Percentiles rank a stretch among this genome's conserved stretches.
Conservation (phyloP, 179 eudicot genomes). For the Nepenthes alata region DNA sequence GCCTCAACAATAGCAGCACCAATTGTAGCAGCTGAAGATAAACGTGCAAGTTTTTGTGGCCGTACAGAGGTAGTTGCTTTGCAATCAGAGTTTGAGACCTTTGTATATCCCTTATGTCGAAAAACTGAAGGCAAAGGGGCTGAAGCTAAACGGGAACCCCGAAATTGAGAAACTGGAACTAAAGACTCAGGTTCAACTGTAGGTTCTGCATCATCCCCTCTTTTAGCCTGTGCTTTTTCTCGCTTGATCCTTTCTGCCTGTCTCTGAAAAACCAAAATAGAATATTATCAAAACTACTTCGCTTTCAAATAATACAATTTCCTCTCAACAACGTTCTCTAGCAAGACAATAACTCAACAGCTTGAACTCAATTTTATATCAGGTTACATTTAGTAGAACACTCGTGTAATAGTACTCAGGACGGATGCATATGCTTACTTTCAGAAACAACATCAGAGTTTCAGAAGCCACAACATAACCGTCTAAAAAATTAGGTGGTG, state of each 20-base stretch:
- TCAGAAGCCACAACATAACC: neutral
- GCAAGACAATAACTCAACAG: too few relatives aligned
- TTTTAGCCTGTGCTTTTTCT: slow-evolving; percentile 54
- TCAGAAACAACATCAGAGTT: neutral
- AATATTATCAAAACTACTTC: slow-evolving; percentile 2
- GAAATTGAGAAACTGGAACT: slow-evolving; percentile 75
- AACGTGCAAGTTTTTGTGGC: slow-evolving; percentile 50
- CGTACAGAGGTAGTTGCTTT: slow-evolving; percentile 10
- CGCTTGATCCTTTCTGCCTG: slow-evolving; percentile 72
- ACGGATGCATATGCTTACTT: neutral
- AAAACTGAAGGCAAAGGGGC: slow-evolving; percentile 74
- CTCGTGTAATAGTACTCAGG: too few relatives aligned
- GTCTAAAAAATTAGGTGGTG: too few relatives aligned
- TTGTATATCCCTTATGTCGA: slow-evolving; percentile 28
- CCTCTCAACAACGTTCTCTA: too few relatives aligned
- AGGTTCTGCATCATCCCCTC: slow-evolving; percentile 87
- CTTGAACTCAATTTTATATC: too few relatives aligned
- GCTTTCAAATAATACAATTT: neutral
- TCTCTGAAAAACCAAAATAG: slow-evolving; percentile 37
- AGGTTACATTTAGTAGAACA: too few relatives aligned
- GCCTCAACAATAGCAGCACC: slow-evolving; percentile 95
- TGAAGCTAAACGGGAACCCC: slow-evolving; percentile 95
- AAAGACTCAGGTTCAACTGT: slow-evolving; percentile 49
- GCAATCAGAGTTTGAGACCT: slow-evolving; percentile 12
- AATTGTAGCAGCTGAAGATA: slow-evolving; percentile 52